Conservation (phyloP, 805 yeast genomes). For the Saccharomycopsis fermentans region DNA sequence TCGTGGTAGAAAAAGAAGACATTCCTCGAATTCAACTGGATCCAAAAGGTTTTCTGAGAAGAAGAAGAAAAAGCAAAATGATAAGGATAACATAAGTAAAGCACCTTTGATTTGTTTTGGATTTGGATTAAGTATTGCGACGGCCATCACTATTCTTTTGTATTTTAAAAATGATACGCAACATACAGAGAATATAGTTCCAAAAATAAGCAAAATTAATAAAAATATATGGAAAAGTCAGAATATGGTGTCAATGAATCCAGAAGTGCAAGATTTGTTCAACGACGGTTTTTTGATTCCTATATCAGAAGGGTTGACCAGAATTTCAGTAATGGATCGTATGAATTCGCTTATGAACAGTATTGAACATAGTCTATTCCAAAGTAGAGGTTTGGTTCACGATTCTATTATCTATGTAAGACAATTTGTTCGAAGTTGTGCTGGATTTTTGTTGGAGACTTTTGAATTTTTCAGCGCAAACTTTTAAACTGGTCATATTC, state of each 20-base stretch:
- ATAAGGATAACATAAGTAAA: constrained; percentile 12
- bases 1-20: background rate
- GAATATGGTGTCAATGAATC: background rate
- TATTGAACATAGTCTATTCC: background rate
- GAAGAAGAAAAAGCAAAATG: constrained; percentile 9
- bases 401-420: background rate
- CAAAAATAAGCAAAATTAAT: background rate
- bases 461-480: background rate
- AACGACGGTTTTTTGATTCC: background rate
- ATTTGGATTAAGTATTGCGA: constrained; percentile 12
- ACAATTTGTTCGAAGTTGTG: background rate
- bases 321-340: background rate
- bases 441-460: background rate
- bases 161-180: background rate
- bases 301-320: background rate
- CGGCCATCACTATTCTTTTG: constrained; percentile 13
- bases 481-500: background rate
- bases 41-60: background rate
- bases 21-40: background rate
- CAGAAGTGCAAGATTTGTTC: background rate
- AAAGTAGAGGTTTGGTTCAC: background rate
- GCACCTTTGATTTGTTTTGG: constrained; percentile 12
- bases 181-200: background rate
- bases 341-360: background rate
- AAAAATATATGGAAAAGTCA: background rate